Evolutionary conservation across 768 basidiomycete species (phyloP), one percentile per base, ranked within the genome.

Genomic region (Kwoniella europaea): DNA sequence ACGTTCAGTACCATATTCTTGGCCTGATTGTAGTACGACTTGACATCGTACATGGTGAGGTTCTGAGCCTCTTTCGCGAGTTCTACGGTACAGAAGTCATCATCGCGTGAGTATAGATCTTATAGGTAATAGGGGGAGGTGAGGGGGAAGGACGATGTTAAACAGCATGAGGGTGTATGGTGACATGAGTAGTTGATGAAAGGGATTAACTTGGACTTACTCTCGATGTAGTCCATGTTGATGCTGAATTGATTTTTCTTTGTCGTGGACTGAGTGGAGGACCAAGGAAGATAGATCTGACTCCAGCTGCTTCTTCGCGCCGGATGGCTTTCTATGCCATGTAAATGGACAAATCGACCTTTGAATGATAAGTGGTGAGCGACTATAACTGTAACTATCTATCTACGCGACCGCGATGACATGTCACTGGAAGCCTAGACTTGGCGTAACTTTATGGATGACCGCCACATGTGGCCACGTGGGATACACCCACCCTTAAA

Each of bases 1-100:
- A 98, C 87, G 85, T 98, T 98, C 76, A 99, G 88, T 20, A 98
- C 95, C 71, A 94, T 90, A 84, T 97, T 97, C 86, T 93, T 96
- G 35, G 96, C 96, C 92, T 97, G 94, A 77, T 91, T 94, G 86
- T 96, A 96, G 89, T 93, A 91, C 78, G 88, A 88, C 85, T 94
- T 97, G 83, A 98, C 87, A 83, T 98, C 94, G 85, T 98, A 98
- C 77, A 98, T 82, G 2, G 94, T 91, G 67, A 97, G 86, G 81
- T 90, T 90, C 24, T 92, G 92, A 71, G 95, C 84, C 64, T 91
- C 87, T 76, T 84, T 90, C 65, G 91, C 87, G 67, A 97, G 87
- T 43, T 68, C 82, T 83, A 72, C 13, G 35, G 46, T 50, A 50
- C 13, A 50, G 46, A 18, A 18, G 46, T 13, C 6, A 7, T 35